Evolutionary conservation across 2,329 filamentous ascomycete genomes (phyloP), one percentile per base, ranked within the genome.

Genomic region (Colletotrichum lini): DNA sequence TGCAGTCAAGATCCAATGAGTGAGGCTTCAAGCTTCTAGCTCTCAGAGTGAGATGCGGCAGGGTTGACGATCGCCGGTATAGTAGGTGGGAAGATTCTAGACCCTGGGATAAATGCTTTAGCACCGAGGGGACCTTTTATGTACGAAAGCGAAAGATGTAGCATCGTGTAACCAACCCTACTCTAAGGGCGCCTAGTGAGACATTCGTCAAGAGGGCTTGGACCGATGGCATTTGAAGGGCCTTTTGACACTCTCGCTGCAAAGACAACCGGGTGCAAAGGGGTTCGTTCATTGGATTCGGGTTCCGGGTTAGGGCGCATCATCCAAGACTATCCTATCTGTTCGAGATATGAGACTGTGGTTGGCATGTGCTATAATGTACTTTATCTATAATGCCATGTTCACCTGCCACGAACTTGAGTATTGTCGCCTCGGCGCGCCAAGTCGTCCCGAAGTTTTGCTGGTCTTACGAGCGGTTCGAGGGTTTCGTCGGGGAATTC

Each of bases 331-430:
- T 56, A 42, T 61, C 49, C 42, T 61, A 42, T 67, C 49, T 35
- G n/a, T 38, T 57, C 16, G 54, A 42, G 13, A 18, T 35, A 23
- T 42, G 54, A 60, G 64, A 60, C 50, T 52, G 44, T 50, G 57
- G 40, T 67, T 57, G 50, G 50, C 50, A 70, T 61, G 57, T 61
- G 47, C 38, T 67, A 26, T 62, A 61, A 52, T 67, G 49, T 67
- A 30, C 30, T 26, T 62, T 57, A 40, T 49, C 35, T 38, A 60
- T 35, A 50, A 50, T 12, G 38, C 7, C 21, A 54, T 15, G 13
- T 26, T 35, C n/a, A 50, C 56, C 52, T 62, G 50, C 53, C 64
- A 58, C 15, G 45, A 58, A 45, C n/a, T n/a, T 15, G 26, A 45
- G n/a, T 54, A 38, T 38, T 42, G 44, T 30, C 5, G 12, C 4